Evolutionary conservation across 2,329 filamentous ascomycete genomes (phyloP), one percentile per base, ranked within the genome.

Genomic region (Lecanicillium sp.): DNA sequence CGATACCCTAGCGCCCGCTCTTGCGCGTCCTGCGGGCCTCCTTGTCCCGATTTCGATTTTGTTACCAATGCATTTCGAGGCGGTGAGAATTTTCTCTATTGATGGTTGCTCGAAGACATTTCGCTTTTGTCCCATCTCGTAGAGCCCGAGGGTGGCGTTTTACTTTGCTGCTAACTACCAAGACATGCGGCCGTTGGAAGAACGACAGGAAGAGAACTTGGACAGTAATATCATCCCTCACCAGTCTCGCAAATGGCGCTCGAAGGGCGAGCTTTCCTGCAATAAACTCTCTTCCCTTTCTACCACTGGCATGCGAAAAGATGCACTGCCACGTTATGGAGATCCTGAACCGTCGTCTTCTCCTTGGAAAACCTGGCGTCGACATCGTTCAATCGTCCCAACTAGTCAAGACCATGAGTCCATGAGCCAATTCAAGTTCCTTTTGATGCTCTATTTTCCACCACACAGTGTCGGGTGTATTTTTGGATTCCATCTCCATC

Each of bases 251-350:
- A 55, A 82, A 84, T 1, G 86, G 86, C 53, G 80, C 81, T 3
- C 80, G 78, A 15, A 87, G 72, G 1, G 84, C 86, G 53, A 90
- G 69, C 48, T 87, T 65, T 5, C 83, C 85, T 54, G 78, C 83
- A 15, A 90, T 67, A 73, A 87, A 82, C 58, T 90, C 83, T 54
- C 75, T 74, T 56, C 88, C 79, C 51, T 79, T 83, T 17, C 86
- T 86, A 36, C 86, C 86, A 19, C 90, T 74, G 0, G 85, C 84
- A 58, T 90, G 41, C 86, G 76, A 43, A 88, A 77, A 90, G 73
- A 66, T 90, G 86, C 1, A 86, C 87, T 1, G 86, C 86, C 7
- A 77, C 84, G 56, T 90, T 90, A 62, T 81, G 81, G 6, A 40
- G 27, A 19, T 53, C 51, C 23, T 51, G 27, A 17, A 51, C 23